These are phyloP conservation scores for Trichoderma sp. DNA, from an alignment of 2,329 filamentous ascomycete genomes.

Conservation along the genomic window DNA sequence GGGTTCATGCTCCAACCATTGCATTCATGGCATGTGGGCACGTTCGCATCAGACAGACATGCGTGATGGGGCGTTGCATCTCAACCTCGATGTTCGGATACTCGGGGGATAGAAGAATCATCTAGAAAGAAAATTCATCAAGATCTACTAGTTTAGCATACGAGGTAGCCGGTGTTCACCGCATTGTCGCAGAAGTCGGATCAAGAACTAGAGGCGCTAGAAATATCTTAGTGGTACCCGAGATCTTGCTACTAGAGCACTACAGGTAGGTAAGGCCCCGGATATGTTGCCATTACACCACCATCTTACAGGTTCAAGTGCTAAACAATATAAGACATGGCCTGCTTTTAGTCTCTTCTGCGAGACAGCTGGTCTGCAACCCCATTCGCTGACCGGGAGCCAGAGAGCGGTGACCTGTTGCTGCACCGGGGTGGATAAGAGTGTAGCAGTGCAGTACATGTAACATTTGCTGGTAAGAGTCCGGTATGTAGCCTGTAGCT, in stretches of 20 bases:
- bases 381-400: not conserved
- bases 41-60: not conserved
- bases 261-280: not conserved
- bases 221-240: not conserved
- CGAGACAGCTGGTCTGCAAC: not conserved
- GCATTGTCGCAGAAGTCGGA: not conserved
- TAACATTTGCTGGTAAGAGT: not conserved
- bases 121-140: not conserved
- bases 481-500: not conserved
- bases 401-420: not conserved
- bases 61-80: not conserved
- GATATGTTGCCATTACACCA: not conserved
- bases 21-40: not conserved
- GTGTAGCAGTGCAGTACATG: not conserved
- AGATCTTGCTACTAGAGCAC: not conserved
- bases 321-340: not conserved
- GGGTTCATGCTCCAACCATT: not conserved
- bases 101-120: not conserved
- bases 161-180: not conserved
- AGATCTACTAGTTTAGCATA: not conserved
- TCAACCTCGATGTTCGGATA: not conserved
- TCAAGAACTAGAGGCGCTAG: not conserved
- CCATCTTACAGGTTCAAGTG: not conserved
- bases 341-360: not conserved
- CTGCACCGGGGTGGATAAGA: constrained; percentile 2